Base-by-base conservation (phyloP, 441 rosid genomes). In the Populus hybrid region DNA sequence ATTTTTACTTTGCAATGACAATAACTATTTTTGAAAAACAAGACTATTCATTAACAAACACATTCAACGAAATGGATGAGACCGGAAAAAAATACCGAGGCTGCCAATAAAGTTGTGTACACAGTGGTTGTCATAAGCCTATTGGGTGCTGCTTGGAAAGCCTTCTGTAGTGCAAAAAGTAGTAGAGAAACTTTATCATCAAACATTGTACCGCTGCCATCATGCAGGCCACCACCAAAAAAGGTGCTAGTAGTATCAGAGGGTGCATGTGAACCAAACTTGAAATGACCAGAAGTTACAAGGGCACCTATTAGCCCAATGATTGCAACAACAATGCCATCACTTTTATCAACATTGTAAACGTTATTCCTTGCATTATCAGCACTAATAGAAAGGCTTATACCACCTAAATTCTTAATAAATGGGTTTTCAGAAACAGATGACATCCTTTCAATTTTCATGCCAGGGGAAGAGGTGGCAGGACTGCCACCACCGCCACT, bases 311-410 rank as follows among this genome's bases (percentile, higher is more conserved):
- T 77, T 50, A 97, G 87, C 79, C 97, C 91, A 89, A 93, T 90
- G 81, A 97, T 89, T 78, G 96, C 97, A 76, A 93, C 97, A 82
- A 93, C 87, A 75, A 91, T 88, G 19, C 95, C 99, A 85, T 97
- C 98, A 70, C 87, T 88, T 84, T 88, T 89, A 82, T 97, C 99
- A 74, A 89, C 86, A 81, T 95, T 95, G 88, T 92, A 92, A 76
- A 88, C 94, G 69, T 97, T 97, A 81, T 97, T 97, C 86, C 99
- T 91, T 66, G 98, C 99, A 84, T 89, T 97, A 83, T 93, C 94
- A 67, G 98, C 97, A 80, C 94, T 94, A 79, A 97, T 95, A 53
- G 94, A 91, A 85, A 95, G 94, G 85, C 90, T 88, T 85, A 95
- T 97, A 73, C 99, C 99, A 82, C 99, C 99, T 82, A 95, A 85